These are phyloP conservation scores for Mortierella sp. DNA, from an alignment of 371 early-diverging fungal species.

Conservation along the genomic window DNA sequence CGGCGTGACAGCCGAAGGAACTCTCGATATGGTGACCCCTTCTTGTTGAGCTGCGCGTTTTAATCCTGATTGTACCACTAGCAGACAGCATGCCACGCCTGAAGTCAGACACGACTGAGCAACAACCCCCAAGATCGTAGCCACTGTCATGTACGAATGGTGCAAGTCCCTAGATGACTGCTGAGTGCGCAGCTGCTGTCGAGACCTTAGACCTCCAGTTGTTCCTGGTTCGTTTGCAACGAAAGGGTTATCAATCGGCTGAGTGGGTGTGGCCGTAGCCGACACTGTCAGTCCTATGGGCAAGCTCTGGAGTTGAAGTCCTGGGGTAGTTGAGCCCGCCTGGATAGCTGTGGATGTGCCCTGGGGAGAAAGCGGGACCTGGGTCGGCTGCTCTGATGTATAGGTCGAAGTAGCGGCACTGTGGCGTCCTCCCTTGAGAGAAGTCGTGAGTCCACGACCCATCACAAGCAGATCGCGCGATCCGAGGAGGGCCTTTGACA, in stretches of 20 bases:
- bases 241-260: conserved; percentile 13
- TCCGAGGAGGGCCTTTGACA: conserved; percentile 28
- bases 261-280: background rate
- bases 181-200: conserved; percentile 14
- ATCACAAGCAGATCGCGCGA: conserved; percentile 41
- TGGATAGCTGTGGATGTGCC: conserved; percentile 1
- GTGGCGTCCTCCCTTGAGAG: conserved; percentile 7
- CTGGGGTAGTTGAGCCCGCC: conserved; percentile 1
- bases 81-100: conserved; percentile 21
- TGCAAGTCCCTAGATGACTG: conserved; percentile 32
- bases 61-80: conserved; percentile 31
- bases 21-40: conserved; percentile 4
- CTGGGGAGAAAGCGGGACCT: background rate
- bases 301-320: conserved; percentile 11
- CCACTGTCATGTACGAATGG: conserved; percentile 24
- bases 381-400: background rate
- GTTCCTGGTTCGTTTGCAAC: background rate
- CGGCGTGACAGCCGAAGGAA: background rate
- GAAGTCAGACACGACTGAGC: conserved; percentile 22
- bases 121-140: conserved; percentile 13
- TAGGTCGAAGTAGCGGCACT: conserved; percentile 9
- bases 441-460: conserved; percentile 35
- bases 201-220: conserved; percentile 6
- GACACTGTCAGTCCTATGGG: conserved; percentile 13
- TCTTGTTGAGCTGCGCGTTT: background rate